These are phyloP conservation scores for Corymbia citriodora DNA, from an alignment of 441 rosid genomes.

Conservation along the genomic window DNA sequence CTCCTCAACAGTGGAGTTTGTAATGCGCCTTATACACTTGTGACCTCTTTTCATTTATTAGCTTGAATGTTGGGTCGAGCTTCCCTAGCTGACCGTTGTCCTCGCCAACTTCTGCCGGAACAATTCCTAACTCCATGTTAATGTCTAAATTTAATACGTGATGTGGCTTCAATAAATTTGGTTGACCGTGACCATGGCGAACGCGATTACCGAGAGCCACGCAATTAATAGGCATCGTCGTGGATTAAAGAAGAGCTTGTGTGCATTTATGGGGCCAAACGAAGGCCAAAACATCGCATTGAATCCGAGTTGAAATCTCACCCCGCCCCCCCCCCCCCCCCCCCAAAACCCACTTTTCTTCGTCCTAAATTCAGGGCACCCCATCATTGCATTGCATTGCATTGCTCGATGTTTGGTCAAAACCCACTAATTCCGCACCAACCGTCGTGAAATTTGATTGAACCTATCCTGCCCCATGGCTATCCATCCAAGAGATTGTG, in stretches of 20 bases:
- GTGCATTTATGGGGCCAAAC: neutral
- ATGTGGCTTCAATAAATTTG: neutral
- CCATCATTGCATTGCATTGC: neutral
- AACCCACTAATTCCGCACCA: neutral
- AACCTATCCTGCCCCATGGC: neutral
- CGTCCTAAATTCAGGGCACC: neutral
- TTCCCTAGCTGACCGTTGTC: neutral
- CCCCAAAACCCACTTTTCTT: neutral
- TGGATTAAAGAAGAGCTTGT: neutral
- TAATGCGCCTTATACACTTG: rapidly evolving
- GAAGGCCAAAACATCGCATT: neutral
- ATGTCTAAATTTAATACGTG: neutral
- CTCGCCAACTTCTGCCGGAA: neutral
- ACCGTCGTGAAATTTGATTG: neutral
- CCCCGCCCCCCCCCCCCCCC: neutral
- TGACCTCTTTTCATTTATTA: neutral
- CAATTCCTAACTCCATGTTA: neutral
- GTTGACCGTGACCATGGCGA: neutral
- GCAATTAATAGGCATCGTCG: neutral
- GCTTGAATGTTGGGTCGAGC: neutral
- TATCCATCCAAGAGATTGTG: neutral
- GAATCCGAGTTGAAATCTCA: neutral
- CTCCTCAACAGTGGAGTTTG: neutral
- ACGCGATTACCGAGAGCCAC: neutral
- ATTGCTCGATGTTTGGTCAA: neutral